phyloP scores from a whole-genome alignment of 2,329 filamentous ascomycete genomes.

The Fusarium gaditjirri region DNA sequence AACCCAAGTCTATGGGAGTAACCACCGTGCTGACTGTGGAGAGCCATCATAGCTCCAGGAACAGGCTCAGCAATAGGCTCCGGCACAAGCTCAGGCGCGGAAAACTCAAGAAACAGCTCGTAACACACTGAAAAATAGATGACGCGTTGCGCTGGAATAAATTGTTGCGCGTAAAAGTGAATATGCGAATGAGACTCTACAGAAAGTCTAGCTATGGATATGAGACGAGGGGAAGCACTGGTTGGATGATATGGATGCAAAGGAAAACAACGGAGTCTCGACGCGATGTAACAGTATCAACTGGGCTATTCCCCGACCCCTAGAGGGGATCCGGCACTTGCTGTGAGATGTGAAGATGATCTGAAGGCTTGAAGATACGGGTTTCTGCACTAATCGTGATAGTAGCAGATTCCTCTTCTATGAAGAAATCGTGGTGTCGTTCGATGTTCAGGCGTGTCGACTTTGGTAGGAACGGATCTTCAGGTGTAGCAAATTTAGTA shows the following conservation, averaged over 20 bases:
- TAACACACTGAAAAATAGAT: constrained; percentile 31
- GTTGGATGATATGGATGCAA: constrained; percentile 19
- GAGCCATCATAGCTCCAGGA: not conserved
- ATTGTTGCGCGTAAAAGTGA: constrained; percentile 20
- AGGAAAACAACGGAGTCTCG: constrained; percentile 20
- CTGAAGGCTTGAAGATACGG: constrained; percentile 1
- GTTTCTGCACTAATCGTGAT: constrained; percentile 1
- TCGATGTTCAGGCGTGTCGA: constrained; percentile 18
- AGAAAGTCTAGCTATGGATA: constrained; percentile 22
- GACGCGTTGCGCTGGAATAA: constrained; percentile 28
- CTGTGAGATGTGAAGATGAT: constrained; percentile 21
- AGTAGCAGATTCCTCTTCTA: not conserved
- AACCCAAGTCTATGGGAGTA: constrained; percentile 1
- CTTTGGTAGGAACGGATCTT: not conserved
- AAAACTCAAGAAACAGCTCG: constrained; percentile 10
- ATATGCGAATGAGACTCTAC: constrained; percentile 33
- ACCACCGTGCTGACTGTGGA: constrained; percentile 19
- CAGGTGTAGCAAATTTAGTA: constrained; percentile 11
- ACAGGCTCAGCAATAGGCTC: not conserved
- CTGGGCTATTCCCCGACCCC: constrained; percentile 30
- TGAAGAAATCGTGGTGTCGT: constrained; percentile 16
- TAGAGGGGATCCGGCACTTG: constrained; percentile 38
- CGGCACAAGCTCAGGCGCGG: not conserved
- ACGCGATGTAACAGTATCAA: constrained; percentile 38
- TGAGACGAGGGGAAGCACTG: constrained; percentile 31